phyloP scores from a whole-genome alignment of 2,329 filamentous ascomycete species.

The Elsinoe fawcettii region DNA sequence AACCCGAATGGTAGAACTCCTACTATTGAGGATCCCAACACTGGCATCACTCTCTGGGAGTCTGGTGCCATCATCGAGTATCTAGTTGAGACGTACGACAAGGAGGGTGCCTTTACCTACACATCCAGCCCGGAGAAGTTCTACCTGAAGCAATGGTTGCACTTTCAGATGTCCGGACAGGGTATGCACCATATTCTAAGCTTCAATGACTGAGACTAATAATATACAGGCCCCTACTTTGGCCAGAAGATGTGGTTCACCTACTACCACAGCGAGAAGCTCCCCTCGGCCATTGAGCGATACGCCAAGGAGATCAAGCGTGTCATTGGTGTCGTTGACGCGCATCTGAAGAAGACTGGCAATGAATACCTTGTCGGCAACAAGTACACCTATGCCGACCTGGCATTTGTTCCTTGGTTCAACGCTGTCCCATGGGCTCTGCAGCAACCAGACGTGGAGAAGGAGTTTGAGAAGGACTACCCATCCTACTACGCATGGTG shows the following conservation, averaged over 20 bases:
- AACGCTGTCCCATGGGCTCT: conserved; percentile 19
- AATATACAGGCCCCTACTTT: conserved; percentile 41
- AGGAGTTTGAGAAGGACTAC: conserved; percentile 19
- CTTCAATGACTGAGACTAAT: not conserved
- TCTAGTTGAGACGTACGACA: conserved; percentile 39
- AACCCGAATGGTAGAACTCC: conserved; percentile 39
- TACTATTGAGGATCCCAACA: conserved; percentile 42
- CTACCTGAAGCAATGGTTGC: conserved; percentile 33
- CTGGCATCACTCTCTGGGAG: conserved; percentile 35
- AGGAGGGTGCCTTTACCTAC: conserved; percentile 36
- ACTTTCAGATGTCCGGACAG: conserved; percentile 12
- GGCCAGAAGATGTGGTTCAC: conserved; percentile 37
- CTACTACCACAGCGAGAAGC: conserved; percentile 34
- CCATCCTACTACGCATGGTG: conserved; percentile 19
- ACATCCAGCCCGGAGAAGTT: conserved; percentile 30
- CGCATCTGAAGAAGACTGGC: conserved; percentile 28
- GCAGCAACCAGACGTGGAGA: conserved; percentile 15
- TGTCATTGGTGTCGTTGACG: conserved; percentile 41
- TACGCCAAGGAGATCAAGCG: conserved; percentile 43
- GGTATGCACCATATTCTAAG: not conserved
- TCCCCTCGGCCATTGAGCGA: conserved; percentile 39
- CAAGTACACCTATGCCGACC: conserved; percentile 37
- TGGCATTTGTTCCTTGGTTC: conserved; percentile 33
- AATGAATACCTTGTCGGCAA: conserved; percentile 37
- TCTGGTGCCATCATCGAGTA: conserved; percentile 27